Percentiles rank a stretch among this genome's conserved stretches.
Conservation (phyloP, 495 filamentous ascomycete species). For the Hyaloscypha finlandica region DNA sequence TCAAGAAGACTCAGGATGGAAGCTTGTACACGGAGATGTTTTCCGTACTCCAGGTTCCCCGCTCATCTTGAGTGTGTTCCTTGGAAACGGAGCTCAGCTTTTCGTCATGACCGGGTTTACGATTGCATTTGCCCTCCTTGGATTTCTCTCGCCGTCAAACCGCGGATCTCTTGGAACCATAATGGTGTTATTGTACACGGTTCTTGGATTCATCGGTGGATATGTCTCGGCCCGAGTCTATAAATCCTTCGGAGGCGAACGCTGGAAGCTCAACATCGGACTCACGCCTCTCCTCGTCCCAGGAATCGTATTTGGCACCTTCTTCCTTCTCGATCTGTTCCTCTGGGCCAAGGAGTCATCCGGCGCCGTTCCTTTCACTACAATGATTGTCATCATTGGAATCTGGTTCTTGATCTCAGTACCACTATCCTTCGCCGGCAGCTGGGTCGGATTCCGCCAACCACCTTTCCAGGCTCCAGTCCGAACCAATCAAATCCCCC, state of each 20-base stretch:
- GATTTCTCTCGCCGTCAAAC: constrained; percentile 92
- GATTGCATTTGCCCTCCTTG: constrained; percentile 89
- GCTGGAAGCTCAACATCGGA: constrained; percentile 91
- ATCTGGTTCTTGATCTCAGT: constrained; percentile 98
- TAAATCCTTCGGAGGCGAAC: constrained; percentile 87
- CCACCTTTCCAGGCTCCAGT: constrained; percentile 73
- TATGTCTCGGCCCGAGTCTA: constrained; percentile 88
- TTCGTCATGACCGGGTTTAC: constrained; percentile 97
- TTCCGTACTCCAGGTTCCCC: constrained; percentile 86
- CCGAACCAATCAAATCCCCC: constrained; percentile 95
- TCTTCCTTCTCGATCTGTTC: constrained; percentile 96
- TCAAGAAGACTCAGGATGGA: constrained; percentile 98
- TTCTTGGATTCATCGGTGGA: constrained; percentile 91
- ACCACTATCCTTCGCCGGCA: constrained; percentile 84
- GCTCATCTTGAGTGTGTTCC: constrained; percentile 80
- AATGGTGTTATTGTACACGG: constrained; percentile 86
- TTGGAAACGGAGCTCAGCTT: constrained; percentile 92
- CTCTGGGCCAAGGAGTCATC: constrained; percentile 89
- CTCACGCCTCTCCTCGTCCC: constrained; percentile 86
- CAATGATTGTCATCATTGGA: constrained; percentile 87
- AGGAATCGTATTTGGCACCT: constrained; percentile 79
- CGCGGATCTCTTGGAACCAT: constrained; percentile 90
- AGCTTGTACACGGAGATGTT: constrained; percentile 95
- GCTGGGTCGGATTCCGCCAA: constrained; percentile 84
- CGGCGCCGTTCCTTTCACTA: constrained; percentile 93